A percentile compares a stretch with the other conserved stretches of the same genome.
Evolutionary conservation across 306 rosid genomes (phyloP).

Genomic region (Canavalia gladiata): DNA sequence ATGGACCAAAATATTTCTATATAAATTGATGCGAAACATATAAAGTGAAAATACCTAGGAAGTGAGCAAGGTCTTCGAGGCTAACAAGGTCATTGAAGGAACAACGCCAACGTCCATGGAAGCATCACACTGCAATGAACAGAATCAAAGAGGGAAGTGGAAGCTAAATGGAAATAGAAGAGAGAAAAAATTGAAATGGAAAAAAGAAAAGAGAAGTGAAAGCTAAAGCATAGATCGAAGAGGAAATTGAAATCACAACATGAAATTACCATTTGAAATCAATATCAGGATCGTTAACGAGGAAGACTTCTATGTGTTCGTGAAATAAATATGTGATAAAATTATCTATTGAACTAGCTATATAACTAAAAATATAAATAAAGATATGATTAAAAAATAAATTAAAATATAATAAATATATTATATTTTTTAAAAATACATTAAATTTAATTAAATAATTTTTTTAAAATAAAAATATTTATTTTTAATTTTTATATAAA

Average conservation of each 20-base stretch:
- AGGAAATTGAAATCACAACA: neutral
- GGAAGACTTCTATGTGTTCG: conserved; percentile 55
- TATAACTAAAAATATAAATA: too few species aligned
- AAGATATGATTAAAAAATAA: too few species aligned
- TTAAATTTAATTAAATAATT: too few species aligned
- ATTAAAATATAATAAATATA: too few species aligned
- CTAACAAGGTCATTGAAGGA: conserved; percentile 86
- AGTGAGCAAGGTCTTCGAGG: conserved; percentile 96
- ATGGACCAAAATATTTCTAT: neutral
- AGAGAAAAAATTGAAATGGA: neutral
- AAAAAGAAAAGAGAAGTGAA: neutral
- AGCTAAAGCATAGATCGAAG: neutral
- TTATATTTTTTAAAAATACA: too few species aligned
- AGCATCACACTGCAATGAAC: conserved; percentile 80
- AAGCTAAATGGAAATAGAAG: neutral
- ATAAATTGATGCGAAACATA: neutral
- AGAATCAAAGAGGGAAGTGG: neutral
- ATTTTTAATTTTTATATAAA: too few species aligned
- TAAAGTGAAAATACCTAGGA: conserved; percentile 64
- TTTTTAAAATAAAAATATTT: too few species aligned
- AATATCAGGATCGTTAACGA: conserved; percentile 85
- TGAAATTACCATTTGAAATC: conserved; percentile 65
- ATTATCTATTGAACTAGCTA: too few species aligned
- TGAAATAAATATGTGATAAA: too few species aligned
- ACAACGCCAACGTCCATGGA: conserved; percentile 90